phyloP scores from a whole-genome alignment of 148 eudicot species.

The Polygonum maritimum region DNA sequence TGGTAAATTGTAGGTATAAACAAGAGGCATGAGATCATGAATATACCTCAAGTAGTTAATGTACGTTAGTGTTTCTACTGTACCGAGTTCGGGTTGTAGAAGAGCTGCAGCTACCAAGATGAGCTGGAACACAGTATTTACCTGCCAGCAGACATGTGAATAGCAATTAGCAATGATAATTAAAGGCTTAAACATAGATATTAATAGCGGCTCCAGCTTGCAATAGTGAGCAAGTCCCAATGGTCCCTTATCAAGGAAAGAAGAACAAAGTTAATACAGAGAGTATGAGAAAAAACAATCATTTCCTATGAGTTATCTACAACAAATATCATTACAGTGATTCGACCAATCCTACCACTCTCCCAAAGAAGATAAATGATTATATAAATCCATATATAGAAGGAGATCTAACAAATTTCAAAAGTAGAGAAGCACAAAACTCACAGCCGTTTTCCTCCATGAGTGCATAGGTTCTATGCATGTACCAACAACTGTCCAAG shows the following conservation, averaged over 20 bases:
- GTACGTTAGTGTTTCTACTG: conserved; percentile 51
- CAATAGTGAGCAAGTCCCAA: conserved; percentile 85
- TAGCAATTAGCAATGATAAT: neutral
- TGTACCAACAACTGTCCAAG: conserved; percentile 85
- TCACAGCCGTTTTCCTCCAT: conserved; percentile 70
- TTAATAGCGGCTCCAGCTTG: neutral
- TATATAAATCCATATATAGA: neutral
- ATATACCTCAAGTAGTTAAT: conserved; percentile 71
- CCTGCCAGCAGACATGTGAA: conserved; percentile 29
- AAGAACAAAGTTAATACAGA: neutral
- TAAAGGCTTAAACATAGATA: neutral
- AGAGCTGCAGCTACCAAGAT: conserved; percentile 77
- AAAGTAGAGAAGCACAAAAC: conserved; percentile 15
- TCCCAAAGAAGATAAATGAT: too few species aligned
- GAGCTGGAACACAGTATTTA: conserved; percentile 83
- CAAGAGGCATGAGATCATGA: neutral
- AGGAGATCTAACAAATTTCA: neutral
- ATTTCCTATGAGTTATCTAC: too few species aligned
- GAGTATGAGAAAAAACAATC: too few species aligned
- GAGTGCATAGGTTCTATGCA: conserved; percentile 88
- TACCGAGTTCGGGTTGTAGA: conserved; percentile 89
- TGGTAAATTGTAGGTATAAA: neutral
- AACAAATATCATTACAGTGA: too few species aligned
- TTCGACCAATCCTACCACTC: too few species aligned
- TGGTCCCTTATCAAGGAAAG: conserved; percentile 47